These are phyloP conservation scores for Jimgerdemannia lactiflua DNA, from an alignment of 192 early-diverging fungal species.

Conservation along the genomic window DNA sequence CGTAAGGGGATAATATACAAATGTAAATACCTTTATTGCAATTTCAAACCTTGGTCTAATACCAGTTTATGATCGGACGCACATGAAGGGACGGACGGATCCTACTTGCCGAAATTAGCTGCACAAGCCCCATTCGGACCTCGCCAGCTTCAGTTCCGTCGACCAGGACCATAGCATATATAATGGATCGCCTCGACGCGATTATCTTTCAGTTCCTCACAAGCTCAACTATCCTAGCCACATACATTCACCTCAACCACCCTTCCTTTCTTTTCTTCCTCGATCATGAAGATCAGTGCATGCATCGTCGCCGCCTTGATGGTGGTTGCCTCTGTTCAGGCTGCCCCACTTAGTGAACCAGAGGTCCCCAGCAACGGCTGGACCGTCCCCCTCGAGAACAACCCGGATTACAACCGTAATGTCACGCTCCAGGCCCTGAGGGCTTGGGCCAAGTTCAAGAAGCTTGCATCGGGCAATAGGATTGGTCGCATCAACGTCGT, in stretches of 20 bases:
- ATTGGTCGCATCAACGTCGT: not conserved
- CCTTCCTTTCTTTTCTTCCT: not conserved
- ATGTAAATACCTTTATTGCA: no score
- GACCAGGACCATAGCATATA: no score
- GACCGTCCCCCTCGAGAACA: constrained; percentile 16
- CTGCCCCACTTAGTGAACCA: not conserved
- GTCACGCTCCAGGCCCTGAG: constrained; percentile 18
- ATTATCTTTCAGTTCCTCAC: not conserved
- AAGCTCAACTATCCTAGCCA: not conserved
- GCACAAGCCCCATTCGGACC: no score
- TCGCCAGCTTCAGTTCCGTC: no score
- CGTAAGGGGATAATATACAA: no score
- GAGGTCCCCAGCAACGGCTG: not conserved
- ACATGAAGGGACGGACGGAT: no score
- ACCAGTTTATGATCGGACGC: no score
- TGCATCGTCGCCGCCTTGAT: constrained; percentile 1
- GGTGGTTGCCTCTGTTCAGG: not conserved
- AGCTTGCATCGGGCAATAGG: not conserved
- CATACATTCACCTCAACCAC: not conserved
- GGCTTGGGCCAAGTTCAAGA: constrained; percentile 17
- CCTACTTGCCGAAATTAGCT: no score
- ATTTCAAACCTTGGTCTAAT: no score
- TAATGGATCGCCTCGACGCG: not conserved
- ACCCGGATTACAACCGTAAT: constrained; percentile 23
- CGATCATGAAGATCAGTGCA: not conserved